Evolutionary conservation across 768 basidiomycete species (phyloP).

Genomic region (Podaxis sp.): DNA sequence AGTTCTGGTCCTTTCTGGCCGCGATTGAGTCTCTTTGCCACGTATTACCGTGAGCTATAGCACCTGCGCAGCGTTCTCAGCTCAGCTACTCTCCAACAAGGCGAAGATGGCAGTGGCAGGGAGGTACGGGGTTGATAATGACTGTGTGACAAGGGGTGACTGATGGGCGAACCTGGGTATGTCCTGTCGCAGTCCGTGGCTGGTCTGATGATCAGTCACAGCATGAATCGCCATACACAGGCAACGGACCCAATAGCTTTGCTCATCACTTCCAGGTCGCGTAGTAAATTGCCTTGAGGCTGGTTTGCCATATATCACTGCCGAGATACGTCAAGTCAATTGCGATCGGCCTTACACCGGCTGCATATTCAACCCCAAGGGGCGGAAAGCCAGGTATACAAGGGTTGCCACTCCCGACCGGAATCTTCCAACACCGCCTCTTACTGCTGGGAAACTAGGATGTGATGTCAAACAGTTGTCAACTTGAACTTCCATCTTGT

Average conservation of each 20-base stretch:
- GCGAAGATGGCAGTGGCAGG: neutral
- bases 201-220: conserved; percentile 15
- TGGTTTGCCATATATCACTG: too few relatives aligned
- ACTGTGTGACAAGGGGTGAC: neutral
- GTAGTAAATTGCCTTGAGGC: neutral
- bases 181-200: neutral
- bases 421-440: conserved; percentile 13
- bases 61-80: neutral
- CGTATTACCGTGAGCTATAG: neutral
- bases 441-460: neutral
- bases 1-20: neutral
- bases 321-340: neutral
- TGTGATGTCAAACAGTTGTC: conserved; percentile 15
- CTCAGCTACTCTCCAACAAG: neutral
- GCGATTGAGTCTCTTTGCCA: neutral
- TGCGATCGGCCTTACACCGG: neutral
- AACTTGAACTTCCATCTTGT: neutral
- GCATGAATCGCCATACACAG: neutral
- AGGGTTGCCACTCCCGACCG: conserved; percentile 10
- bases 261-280: neutral
- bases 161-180: neutral
- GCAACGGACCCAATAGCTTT: neutral
- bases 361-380: neutral
- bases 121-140: neutral
- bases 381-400: neutral